phyloP scores from a whole-genome alignment of 768 basidiomycete species.

The Grammothele lineata region DNA sequence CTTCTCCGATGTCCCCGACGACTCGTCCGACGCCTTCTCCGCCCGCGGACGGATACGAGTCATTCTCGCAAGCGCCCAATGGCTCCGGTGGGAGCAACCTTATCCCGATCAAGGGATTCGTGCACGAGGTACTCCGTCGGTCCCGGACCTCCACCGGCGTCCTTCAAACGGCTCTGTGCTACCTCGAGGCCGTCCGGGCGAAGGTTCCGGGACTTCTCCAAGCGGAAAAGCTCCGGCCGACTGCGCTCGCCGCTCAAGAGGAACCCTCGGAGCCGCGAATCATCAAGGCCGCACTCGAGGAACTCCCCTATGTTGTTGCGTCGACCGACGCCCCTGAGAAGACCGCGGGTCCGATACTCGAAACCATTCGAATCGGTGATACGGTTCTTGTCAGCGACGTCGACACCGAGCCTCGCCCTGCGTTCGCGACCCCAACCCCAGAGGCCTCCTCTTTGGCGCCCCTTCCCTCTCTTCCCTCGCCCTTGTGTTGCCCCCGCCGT shows the following conservation, averaged over 20 bases:
- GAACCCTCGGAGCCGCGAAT: constrained; percentile 5
- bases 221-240: constrained; percentile 37
- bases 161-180: constrained; percentile 84
- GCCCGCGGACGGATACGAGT: constrained; percentile 19
- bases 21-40: constrained; percentile 29
- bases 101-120: constrained; percentile 69
- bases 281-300: constrained; percentile 3
- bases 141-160: constrained; percentile 82
- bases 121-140: constrained; percentile 84
- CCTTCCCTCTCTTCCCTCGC: constrained; percentile 53
- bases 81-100: constrained; percentile 24
- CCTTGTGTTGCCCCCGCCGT: constrained; percentile 82
- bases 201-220: constrained; percentile 60
- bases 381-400: not conserved
- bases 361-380: constrained; percentile 12
- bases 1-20: constrained; percentile 52
- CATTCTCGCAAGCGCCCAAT: constrained; percentile 21
- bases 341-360: too few relatives aligned
- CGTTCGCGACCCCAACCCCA: not conserved
- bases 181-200: constrained; percentile 76
- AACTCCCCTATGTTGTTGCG: not conserved
- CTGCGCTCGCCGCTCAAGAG: constrained; percentile 19
- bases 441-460: constrained; percentile 18
- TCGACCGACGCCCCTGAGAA: not conserved
- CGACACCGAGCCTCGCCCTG: not conserved